Percentiles rank a stretch among this genome's conserved stretches.
Conservation (phyloP, 1,139 yeast species). For the Geotrichum citri-aurantii region DNA sequence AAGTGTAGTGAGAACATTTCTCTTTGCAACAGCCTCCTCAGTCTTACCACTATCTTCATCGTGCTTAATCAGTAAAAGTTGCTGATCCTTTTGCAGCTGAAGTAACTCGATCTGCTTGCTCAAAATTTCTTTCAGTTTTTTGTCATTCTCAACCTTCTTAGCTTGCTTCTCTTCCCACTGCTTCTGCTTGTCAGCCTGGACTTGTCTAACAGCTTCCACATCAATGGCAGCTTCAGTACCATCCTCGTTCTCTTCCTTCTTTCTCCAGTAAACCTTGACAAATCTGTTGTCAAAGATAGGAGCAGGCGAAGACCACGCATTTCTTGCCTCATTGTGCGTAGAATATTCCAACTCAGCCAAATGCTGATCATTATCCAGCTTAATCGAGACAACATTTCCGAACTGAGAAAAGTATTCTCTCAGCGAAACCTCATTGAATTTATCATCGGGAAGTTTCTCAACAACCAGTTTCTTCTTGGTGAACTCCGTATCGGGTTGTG, state of each 20-base stretch:
- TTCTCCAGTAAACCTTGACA: slow-evolving; percentile 43
- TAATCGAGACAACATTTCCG: slow-evolving; percentile 36
- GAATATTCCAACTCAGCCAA: slow-evolving; percentile 40
- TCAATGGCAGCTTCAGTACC: slow-evolving; percentile 30
- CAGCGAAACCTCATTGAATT: slow-evolving; percentile 35
- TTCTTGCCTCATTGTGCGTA: slow-evolving; percentile 37
- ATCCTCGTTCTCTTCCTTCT: slow-evolving; percentile 15
- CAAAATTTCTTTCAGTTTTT: slow-evolving; percentile 34
- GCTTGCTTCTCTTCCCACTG: slow-evolving; percentile 40
- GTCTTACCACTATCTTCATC: slow-evolving; percentile 29
- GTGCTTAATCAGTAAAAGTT: slow-evolving; percentile 26
- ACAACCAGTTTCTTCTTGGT: slow-evolving; percentile 34
- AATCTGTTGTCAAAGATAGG: slow-evolving; percentile 47
- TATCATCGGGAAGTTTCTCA: slow-evolving; percentile 42
- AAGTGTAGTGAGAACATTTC: slow-evolving; percentile 32
- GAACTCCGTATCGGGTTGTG: slow-evolving; percentile 23
- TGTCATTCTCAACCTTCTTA: slow-evolving; percentile 35
- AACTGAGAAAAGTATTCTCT: slow-evolving; percentile 39
- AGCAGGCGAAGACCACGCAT: slow-evolving; percentile 43
- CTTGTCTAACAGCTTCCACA: slow-evolving; percentile 35
- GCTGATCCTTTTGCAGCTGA: slow-evolving; percentile 33
- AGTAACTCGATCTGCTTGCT: slow-evolving; percentile 36
- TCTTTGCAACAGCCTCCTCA: slow-evolving; percentile 28
- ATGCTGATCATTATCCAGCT: slow-evolving; percentile 28
- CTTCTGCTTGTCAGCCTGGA: slow-evolving; percentile 40